A percentile compares a stretch with the other conserved stretches of the same genome.
Evolutionary conservation across 805 yeast species (phyloP).

Genomic region (Saccharomycopsis synnaedendra): DNA sequence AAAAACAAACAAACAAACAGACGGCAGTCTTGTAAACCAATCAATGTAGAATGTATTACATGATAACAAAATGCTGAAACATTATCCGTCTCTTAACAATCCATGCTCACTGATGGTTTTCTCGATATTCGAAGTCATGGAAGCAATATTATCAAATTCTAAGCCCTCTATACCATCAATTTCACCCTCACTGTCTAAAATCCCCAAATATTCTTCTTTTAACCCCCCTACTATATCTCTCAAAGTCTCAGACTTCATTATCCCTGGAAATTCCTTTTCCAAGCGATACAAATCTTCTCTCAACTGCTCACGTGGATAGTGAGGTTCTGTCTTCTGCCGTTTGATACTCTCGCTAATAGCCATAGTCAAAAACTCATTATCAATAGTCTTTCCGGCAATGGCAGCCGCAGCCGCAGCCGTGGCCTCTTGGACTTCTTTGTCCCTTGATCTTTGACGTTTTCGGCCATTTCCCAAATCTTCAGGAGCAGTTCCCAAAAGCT

Average conservation of each 20-base stretch:
- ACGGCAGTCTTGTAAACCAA: too few species aligned
- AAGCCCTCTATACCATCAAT: neutral
- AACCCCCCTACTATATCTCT: too few species aligned
- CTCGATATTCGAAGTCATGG: conserved; percentile 1
- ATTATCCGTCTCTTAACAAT: neutral
- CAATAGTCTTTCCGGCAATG: neutral
- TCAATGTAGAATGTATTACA: too few species aligned
- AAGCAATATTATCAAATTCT: neutral
- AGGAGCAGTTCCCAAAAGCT: conserved; percentile 4
- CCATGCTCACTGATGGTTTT: neutral
- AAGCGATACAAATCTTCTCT: neutral
- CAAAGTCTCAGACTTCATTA: too few species aligned
- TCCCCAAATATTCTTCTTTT: too few species aligned
- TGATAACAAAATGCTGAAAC: too few species aligned
- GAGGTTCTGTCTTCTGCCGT: neutral
- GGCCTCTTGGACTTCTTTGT: too few species aligned
- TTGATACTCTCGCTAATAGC: too few species aligned
- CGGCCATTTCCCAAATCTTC: neutral
- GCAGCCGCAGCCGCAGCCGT: neutral
- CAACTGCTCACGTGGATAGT: neutral
- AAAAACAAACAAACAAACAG: too few species aligned
- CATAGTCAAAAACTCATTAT: neutral
- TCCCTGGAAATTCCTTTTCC: neutral
- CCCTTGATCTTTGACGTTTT: neutral
- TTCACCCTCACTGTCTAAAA: conserved; percentile 26